A percentile compares a stretch with the other conserved stretches of the same genome.
phyloP scores from a whole-genome alignment of 352 stramenopile species.

The Globisporangium spiculum region DNA sequence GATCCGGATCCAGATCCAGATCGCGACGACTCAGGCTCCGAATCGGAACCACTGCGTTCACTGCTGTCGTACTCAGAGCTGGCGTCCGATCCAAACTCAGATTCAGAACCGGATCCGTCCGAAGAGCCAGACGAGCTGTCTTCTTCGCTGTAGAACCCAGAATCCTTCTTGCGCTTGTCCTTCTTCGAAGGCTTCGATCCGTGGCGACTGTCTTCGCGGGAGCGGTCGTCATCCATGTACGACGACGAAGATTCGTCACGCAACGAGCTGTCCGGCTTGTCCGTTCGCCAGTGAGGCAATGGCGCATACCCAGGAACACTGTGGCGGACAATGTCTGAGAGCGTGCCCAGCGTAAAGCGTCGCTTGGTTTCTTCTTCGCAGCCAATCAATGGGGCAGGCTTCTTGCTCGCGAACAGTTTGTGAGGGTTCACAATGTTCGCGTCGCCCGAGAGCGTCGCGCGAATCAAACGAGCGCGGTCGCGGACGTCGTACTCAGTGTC shows the following conservation, averaged over 20 bases:
- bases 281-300: slow-evolving; percentile 70
- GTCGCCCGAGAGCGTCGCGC: slow-evolving; percentile 59
- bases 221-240: slow-evolving; percentile 27
- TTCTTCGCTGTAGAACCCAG: slow-evolving; percentile 74
- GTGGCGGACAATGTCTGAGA: slow-evolving; percentile 87
- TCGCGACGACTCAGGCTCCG: slow-evolving; percentile 29
- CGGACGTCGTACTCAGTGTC: slow-evolving; percentile 92
- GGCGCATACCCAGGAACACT: slow-evolving; percentile 78
- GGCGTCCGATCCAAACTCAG: slow-evolving; percentile 27
- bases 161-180: slow-evolving; percentile 31
- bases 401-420: slow-evolving; percentile 79
- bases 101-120: slow-evolving; percentile 33
- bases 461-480: slow-evolving; percentile 88
- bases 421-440: slow-evolving; percentile 56
- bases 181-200: slow-evolving; percentile 21
- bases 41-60: slow-evolving; percentile 25
- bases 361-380: slow-evolving; percentile 70
- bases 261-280: slow-evolving; percentile 63
- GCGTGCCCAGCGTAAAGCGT: slow-evolving; percentile 81
- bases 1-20: slow-evolving; percentile 3
- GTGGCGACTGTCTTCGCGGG: slow-evolving; percentile 21
- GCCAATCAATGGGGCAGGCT: slow-evolving; percentile 73
- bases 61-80: slow-evolving; percentile 45
- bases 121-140: slow-evolving; percentile 36
- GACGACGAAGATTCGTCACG: slow-evolving; percentile 67